Evolutionary conservation across 352 stramenopile species (phyloP).

Genomic region (Poterioochromonas sp.): DNA sequence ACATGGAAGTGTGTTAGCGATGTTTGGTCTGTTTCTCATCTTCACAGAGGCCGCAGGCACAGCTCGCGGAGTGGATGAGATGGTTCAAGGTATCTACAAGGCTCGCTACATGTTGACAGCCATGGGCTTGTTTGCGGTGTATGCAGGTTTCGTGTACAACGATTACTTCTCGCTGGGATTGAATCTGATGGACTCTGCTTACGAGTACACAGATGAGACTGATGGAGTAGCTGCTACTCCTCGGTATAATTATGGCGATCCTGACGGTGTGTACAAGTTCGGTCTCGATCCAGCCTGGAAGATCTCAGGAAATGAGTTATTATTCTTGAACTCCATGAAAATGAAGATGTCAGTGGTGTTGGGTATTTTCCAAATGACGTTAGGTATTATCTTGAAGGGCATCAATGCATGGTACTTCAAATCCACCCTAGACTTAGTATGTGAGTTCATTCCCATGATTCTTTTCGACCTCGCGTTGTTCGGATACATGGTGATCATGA

Average conservation of each 20-base stretch:
- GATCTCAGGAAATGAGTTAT: slow-evolving; percentile 88
- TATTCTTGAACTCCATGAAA: slow-evolving; percentile 99
- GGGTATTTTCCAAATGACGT: slow-evolving; percentile 96
- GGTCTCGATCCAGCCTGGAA: slow-evolving; percentile 97
- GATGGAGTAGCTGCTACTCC: slow-evolving; percentile 43
- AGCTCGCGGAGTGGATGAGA: slow-evolving; percentile 73
- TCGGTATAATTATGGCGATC: slow-evolving; percentile 64
- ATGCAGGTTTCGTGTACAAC: slow-evolving; percentile 97
- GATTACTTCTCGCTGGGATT: slow-evolving; percentile 96
- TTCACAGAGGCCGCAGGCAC: slow-evolving; percentile 44
- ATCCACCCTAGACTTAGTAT: slow-evolving; percentile 86
- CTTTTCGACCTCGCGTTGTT: slow-evolving; percentile 92
- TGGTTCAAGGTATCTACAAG: slow-evolving; percentile 75
- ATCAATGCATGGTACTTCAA: slow-evolving; percentile 92
- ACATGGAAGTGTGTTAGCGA: slow-evolving; percentile 88
- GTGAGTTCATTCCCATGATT: slow-evolving; percentile 94
- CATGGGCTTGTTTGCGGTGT: slow-evolving; percentile 97
- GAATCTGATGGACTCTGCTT: slow-evolving; percentile 91
- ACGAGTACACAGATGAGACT: slow-evolving; percentile 61
- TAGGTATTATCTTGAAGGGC: slow-evolving; percentile 88
- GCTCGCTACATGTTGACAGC: slow-evolving; percentile 95
- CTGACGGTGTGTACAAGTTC: slow-evolving; percentile 87
- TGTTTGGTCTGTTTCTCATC: slow-evolving; percentile 84
- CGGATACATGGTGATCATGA: slow-evolving; percentile 97
- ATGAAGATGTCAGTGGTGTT: slow-evolving; percentile 99